Evolutionary conservation across 495 filamentous ascomycete species (phyloP).

Genomic region (Pyrenopolyporus hunteri): DNA sequence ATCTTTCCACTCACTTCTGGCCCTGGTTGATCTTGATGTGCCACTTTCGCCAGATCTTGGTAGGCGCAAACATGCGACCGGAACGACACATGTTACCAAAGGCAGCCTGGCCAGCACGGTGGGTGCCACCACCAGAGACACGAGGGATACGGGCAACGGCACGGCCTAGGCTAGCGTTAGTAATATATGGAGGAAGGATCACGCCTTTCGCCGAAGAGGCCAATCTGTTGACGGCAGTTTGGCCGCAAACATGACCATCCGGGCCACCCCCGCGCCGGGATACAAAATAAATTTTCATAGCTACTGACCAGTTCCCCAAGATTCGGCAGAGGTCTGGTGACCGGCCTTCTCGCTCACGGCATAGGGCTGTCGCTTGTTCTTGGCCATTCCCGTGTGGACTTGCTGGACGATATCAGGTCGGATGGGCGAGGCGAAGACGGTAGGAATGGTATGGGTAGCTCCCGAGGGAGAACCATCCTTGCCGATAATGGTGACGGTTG

Average conservation of each 20-base stretch:
- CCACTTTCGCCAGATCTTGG: slow-evolving; percentile 99
- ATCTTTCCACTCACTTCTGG: slow-evolving; percentile 73
- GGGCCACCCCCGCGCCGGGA: neutral
- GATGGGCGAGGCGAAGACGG: slow-evolving; percentile 95
- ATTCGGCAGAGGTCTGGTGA: slow-evolving; percentile 99
- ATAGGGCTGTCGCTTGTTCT: slow-evolving; percentile 99
- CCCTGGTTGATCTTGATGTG: slow-evolving; percentile 99
- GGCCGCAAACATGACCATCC: neutral
- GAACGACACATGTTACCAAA: slow-evolving; percentile 99
- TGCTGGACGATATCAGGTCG: slow-evolving; percentile 98
- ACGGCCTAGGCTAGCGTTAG: slow-evolving; percentile 69
- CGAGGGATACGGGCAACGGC: slow-evolving; percentile 99
- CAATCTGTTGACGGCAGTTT: neutral
- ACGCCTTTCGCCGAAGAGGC: neutral
- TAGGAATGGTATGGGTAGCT: slow-evolving; percentile 84
- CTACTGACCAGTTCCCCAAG: slow-evolving; percentile 98
- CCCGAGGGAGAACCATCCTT: slow-evolving; percentile 90
- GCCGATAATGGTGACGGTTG: slow-evolving; percentile 91
- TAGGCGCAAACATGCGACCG: slow-evolving; percentile 99
- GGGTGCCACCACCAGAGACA: slow-evolving; percentile 99
- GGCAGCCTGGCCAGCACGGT: slow-evolving; percentile 99
- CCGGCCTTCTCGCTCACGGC: slow-evolving; percentile 99
- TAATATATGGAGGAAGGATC: too few species aligned
- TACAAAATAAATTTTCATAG: slow-evolving; percentile 9
- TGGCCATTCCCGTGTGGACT: slow-evolving; percentile 98